Conservation (phyloP, 148 eudicot genomes). For the Hydrangea macrophylla region DNA sequence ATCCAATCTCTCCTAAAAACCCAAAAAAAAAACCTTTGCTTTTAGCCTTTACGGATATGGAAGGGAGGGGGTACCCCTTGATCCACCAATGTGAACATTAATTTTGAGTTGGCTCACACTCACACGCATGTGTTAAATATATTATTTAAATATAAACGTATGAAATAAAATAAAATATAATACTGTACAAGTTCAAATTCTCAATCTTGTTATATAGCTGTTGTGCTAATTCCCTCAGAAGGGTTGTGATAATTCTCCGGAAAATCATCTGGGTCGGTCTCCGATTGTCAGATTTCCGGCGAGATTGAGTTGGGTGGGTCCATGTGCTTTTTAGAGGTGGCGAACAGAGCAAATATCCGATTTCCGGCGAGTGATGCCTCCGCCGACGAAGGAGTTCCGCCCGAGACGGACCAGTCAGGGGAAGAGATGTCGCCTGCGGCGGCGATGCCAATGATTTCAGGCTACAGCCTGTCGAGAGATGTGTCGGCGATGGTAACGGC, state of each 20-base stretch:
- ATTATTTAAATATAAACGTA: no score
- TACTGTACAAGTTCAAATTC: neutral
- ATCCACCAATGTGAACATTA: no score
- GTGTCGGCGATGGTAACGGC: slow-evolving; percentile 72
- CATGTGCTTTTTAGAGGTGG: slow-evolving; percentile 70
- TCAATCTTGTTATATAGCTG: neutral
- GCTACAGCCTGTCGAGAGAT: slow-evolving; percentile 35
- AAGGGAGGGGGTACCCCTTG: no score
- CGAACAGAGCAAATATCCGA: slow-evolving; percentile 41
- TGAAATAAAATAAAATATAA: no score
- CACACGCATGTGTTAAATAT: no score
- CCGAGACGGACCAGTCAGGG: neutral
- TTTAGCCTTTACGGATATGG: no score
- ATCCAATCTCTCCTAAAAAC: no score
- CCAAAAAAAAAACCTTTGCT: no score
- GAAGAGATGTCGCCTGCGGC: slow-evolving; percentile 5
- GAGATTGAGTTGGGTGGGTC: slow-evolving; percentile 11
- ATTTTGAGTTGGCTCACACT: no score
- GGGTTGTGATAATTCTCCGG: neutral
- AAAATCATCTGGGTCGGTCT: slow-evolving; percentile 15
- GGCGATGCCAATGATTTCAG: slow-evolving; percentile 12
- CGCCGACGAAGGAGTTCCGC: slow-evolving; percentile 1
- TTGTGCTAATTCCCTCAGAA: neutral
- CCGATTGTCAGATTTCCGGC: neutral
- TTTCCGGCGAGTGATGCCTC: slow-evolving; percentile 15